phyloP scores from a whole-genome alignment of 768 basidiomycete genomes.

The Boletus reticulatus region DNA sequence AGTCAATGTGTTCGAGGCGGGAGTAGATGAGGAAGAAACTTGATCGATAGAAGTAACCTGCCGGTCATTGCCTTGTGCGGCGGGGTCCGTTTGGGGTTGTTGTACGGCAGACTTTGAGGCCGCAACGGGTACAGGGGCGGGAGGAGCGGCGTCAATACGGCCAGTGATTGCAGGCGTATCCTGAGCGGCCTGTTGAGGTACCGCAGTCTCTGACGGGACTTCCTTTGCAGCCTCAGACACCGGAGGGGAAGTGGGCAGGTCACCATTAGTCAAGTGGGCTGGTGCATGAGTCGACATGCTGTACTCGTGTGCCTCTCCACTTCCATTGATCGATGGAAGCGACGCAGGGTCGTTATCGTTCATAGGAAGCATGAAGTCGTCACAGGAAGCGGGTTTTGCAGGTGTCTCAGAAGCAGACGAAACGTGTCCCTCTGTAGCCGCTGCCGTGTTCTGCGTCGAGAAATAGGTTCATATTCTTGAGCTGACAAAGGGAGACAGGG shows the following conservation, averaged over 20 bases:
- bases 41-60: not conserved
- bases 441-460: slow-evolving; percentile 20
- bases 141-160: not conserved
- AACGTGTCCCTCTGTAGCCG: slow-evolving; percentile 18
- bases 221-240: slow-evolving; percentile 1
- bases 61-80: not conserved
- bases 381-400: slow-evolving; percentile 2
- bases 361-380: slow-evolving; percentile 37
- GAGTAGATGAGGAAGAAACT: slow-evolving; percentile 18
- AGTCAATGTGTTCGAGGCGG: slow-evolving; percentile 35
- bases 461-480: not conserved
- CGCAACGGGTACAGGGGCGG: not conserved
- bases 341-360: slow-evolving; percentile 32
- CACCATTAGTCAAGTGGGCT: slow-evolving; percentile 3
- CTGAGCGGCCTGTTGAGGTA: not conserved
- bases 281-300: slow-evolving; percentile 23
- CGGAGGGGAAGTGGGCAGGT: not conserved
- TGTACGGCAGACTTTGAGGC: not conserved
- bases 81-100: not conserved
- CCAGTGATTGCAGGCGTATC: not conserved
- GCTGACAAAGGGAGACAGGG: not conserved
- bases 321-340: slow-evolving; percentile 9
- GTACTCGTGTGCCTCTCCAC: slow-evolving; percentile 4
- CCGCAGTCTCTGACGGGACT: not conserved
- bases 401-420: slow-evolving; percentile 2